phyloP scores from a whole-genome alignment of 345 rosid genomes.

The Moricandia arvensis region DNA sequence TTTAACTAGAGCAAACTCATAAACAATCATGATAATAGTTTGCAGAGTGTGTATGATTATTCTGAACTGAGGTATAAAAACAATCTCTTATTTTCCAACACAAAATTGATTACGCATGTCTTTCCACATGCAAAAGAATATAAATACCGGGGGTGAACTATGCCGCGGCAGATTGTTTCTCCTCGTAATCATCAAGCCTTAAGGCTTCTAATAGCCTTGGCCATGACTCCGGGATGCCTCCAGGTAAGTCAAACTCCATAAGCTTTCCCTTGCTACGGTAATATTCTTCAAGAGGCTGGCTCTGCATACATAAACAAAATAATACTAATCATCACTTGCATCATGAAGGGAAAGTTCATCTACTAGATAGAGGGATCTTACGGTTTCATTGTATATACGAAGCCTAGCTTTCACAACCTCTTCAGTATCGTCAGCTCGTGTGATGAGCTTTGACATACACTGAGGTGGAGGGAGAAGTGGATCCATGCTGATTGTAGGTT shows the following conservation, averaged over 20 bases:
- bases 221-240: conserved; percentile 95
- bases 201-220: conserved; percentile 89
- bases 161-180: conserved; percentile 68
- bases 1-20: no score
- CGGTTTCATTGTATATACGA: conserved; percentile 71
- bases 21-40: conserved; percentile 34
- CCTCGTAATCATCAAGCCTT: conserved; percentile 74
- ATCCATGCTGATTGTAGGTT: conserved; percentile 78
- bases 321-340: not conserved
- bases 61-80: conserved; percentile 15
- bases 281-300: conserved; percentile 85
- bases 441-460: conserved; percentile 77
- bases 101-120: conserved; percentile 53
- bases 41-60: conserved; percentile 29
- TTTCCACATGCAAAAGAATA: conserved; percentile 60
- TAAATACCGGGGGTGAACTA: conserved; percentile 42
- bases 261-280: conserved; percentile 69
- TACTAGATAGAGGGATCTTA: conserved; percentile 23
- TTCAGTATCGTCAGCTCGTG: conserved; percentile 87
- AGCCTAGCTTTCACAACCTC: conserved; percentile 86
- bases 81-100: conserved; percentile 32
- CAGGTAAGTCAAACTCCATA: conserved; percentile 84
- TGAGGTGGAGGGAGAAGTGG: conserved; percentile 91
- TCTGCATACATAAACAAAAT: conserved; percentile 43
- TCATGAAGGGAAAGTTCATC: not conserved